These are phyloP conservation scores for Sclerospora graminicola DNA, from an alignment of 352 stramenopile genomes.

Conservation along the genomic window DNA sequence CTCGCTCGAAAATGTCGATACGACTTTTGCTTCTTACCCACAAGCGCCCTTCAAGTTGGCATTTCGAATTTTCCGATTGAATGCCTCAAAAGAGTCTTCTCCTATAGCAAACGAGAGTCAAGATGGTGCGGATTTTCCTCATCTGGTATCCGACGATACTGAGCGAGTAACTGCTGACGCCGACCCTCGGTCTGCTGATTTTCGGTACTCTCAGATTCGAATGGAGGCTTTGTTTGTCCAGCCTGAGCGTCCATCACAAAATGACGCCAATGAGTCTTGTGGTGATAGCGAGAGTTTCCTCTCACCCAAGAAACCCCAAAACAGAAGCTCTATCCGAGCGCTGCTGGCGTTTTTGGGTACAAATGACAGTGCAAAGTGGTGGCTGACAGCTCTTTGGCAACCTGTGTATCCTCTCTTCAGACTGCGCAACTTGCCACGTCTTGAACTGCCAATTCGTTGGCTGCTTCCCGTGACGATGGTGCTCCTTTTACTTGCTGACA, in stretches of 20 bases:
- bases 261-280: conserved; percentile 11
- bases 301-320: conserved; percentile 13
- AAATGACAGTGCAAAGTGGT: conserved; percentile 18
- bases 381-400: conserved; percentile 23
- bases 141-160: conserved; percentile 4
- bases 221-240: conserved; percentile 67
- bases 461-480: conserved; percentile 41
- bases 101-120: conserved; percentile 1
- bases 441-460: conserved; percentile 21
- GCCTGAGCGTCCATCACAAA: conserved; percentile 11
- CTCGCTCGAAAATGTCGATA: conserved; percentile 17
- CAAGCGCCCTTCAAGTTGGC: conserved; percentile 57
- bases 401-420: conserved; percentile 53
- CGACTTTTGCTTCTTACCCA: conserved; percentile 23
- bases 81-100: not conserved
- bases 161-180: conserved; percentile 16
- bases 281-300: conserved; percentile 15
- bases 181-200: conserved; percentile 49
- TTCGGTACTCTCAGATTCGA: conserved; percentile 64
- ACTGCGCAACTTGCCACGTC: conserved; percentile 35
- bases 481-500: conserved; percentile 53
- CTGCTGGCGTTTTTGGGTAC: conserved; percentile 19
- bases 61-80: conserved; percentile 35
- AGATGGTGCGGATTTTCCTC: not conserved
- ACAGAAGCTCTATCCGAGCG: conserved; percentile 2